Base-by-base conservation (phyloP, 495 filamentous ascomycete species). In the Hyaloscypha hepaticicola region DNA sequence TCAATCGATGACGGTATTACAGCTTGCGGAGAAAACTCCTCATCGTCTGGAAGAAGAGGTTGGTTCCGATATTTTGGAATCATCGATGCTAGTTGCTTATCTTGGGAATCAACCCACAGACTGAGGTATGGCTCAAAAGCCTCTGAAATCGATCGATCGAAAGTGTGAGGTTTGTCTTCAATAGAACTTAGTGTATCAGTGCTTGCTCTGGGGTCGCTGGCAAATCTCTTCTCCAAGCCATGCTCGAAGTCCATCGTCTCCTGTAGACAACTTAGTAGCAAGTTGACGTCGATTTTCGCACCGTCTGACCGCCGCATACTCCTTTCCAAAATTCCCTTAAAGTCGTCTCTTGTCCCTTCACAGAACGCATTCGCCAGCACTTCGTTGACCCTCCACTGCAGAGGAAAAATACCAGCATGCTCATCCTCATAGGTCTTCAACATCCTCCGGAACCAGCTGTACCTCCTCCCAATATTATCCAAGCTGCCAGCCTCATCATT, bases 161-260 rank as follows among this genome's bases (percentile, higher is more conserved):
- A 97, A 55, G 86, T 88, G 4, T 89, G 86, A 3, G 87, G 79
- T 68, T 84, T 83, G 33, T 98, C 94, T 60, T 92, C 89, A 26
- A 83, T 79, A 16, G 92, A 96, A 57, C 88, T 88, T 45, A 97
- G 83, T 0, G 94, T 98, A 72, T 98, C 95, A 38, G 96, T 92
- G 41, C 93, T 97, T n/a, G 86, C 86, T 69, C 79, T 65, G 60
- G 82, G 82, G 55, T 91, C 86, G 73, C 77, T 88, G 1, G 88
- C 81, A 75, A 98, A 98, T 16, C 91, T 85, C 38, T 86, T 81
- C 71, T 99, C 95, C 16, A 99, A 81, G 52, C 85, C 88, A 72
- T 98, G 94, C 75, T 99, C 95, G 73, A 99, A 99, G 70, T 99
- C 91, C 69, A 99, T 85, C 1, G 95, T 99, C 77, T 99, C 96